Percentiles rank a stretch among this genome's conserved stretches.
Conservation (phyloP, 2,329 filamentous ascomycete species). For the Penicillium hesseltinei region DNA sequence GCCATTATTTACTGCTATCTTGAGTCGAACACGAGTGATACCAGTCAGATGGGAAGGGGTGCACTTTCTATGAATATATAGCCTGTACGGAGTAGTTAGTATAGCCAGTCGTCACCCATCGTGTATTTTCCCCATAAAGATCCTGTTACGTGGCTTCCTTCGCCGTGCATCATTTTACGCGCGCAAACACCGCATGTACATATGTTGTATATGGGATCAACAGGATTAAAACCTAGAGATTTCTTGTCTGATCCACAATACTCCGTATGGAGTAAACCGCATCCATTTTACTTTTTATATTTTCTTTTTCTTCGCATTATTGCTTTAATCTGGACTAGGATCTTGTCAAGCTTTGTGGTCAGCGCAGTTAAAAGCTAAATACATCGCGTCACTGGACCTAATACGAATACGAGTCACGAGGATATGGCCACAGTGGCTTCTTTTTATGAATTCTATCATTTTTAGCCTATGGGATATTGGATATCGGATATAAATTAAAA, state of each 20-base stretch:
- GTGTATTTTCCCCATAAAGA: background rate
- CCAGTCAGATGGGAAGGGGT: background rate
- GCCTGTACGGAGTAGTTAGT: background rate
- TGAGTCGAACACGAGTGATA: background rate
- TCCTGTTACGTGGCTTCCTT: slow-evolving; percentile 4
- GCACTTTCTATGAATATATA: background rate
- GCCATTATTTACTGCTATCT: background rate
- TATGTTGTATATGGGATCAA: background rate
- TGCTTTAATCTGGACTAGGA: background rate
- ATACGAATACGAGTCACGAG: slow-evolving; percentile 27
- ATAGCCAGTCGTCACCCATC: background rate
- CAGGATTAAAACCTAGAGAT: background rate
- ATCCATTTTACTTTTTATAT: background rate
- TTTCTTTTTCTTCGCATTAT: background rate
- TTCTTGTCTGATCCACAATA: background rate
- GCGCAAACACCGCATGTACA: background rate
- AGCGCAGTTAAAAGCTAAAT: slow-evolving; percentile 19
- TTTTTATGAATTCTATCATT: background rate
- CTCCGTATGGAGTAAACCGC: background rate
- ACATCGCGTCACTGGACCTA: slow-evolving; percentile 16
- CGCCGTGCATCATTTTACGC: background rate
- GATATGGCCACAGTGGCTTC: slow-evolving; percentile 20
- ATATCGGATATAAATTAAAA: slow-evolving; percentile 3
- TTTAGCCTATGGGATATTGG: background rate
- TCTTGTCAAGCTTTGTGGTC: slow-evolving; percentile 20